These are phyloP conservation scores for Polygonum maritimum DNA, from an alignment of 148 eudicot genomes.

Conservation along the genomic window DNA sequence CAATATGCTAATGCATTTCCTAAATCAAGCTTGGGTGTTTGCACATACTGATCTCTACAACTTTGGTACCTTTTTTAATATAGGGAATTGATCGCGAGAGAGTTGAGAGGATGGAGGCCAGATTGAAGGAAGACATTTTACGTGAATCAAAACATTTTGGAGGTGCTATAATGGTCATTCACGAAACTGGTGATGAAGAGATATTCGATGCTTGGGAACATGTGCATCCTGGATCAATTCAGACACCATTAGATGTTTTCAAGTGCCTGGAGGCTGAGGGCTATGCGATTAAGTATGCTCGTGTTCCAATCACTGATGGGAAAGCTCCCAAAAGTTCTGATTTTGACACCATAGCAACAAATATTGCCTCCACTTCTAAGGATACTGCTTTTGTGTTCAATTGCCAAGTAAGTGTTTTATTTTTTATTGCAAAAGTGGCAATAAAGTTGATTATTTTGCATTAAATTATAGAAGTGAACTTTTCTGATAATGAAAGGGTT, in stretches of 20 bases:
- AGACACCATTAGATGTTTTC: slow-evolving; percentile 87
- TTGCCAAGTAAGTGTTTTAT: slow-evolving; percentile 59
- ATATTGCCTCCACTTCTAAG: slow-evolving; percentile 64
- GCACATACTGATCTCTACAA: background rate
- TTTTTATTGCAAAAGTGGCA: slow-evolving; percentile 44
- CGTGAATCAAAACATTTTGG: slow-evolving; percentile 70
- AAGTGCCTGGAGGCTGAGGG: slow-evolving; percentile 63
- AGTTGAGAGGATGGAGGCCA: slow-evolving; percentile 91
- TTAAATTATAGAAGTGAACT: background rate
- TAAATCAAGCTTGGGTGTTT: background rate
- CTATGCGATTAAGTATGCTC: slow-evolving; percentile 80
- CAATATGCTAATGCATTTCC: background rate
- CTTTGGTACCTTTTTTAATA: background rate
- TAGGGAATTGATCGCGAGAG: slow-evolving; percentile 92
- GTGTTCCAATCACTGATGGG: slow-evolving; percentile 98
- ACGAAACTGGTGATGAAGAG: slow-evolving; percentile 78
- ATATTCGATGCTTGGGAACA: slow-evolving; percentile 92
- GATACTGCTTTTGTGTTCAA: slow-evolving; percentile 96
- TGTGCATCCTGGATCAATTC: slow-evolving; percentile 52
- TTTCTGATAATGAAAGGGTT: background rate
- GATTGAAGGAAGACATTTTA: slow-evolving; percentile 77
- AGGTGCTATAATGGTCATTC: slow-evolving; percentile 95
- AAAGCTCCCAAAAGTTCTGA: slow-evolving; percentile 98
- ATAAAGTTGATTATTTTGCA: slow-evolving; percentile 27
- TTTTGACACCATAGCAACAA: slow-evolving; percentile 66